phyloP scores from a whole-genome alignment of 2,329 filamentous ascomycete species.

The Trichoderma citrinoviride region DNA sequence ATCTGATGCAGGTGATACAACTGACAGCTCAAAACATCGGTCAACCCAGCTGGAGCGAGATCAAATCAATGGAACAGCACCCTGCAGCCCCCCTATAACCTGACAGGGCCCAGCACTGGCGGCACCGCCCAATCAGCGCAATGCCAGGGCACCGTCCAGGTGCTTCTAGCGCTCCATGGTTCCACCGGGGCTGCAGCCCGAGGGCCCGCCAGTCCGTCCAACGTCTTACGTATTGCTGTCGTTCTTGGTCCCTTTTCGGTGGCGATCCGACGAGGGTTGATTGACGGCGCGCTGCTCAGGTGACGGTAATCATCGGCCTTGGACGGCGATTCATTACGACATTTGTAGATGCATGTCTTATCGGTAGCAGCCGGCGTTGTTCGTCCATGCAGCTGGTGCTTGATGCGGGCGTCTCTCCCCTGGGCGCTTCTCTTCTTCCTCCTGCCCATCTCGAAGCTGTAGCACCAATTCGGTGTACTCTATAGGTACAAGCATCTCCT shows the following conservation, averaged over 20 bases:
- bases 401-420: no score
- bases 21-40: no score
- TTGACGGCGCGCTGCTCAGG: background rate
- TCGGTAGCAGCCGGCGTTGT: background rate
- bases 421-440: no score
- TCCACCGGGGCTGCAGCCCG: background rate
- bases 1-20: no score
- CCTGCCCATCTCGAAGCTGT: no score
- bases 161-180: no score
- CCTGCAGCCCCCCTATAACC: background rate
- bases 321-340: background rate
- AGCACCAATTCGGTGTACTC: background rate
- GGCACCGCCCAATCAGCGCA: background rate
- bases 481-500: background rate
- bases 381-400: no score
- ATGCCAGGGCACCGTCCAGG: background rate
- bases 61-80: no score
- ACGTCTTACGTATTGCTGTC: background rate
- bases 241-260: background rate
- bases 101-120: background rate
- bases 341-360: no score
- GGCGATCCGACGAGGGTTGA: slow-evolving; percentile 12
- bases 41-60: no score
- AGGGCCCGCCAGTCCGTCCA: slow-evolving; percentile 4
- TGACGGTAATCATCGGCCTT: slow-evolving; percentile 20